Evolutionary conservation across 768 basidiomycete species (phyloP), one percentile per base, ranked within the genome.

Genomic region (Pleurotus tuber-regium): DNA sequence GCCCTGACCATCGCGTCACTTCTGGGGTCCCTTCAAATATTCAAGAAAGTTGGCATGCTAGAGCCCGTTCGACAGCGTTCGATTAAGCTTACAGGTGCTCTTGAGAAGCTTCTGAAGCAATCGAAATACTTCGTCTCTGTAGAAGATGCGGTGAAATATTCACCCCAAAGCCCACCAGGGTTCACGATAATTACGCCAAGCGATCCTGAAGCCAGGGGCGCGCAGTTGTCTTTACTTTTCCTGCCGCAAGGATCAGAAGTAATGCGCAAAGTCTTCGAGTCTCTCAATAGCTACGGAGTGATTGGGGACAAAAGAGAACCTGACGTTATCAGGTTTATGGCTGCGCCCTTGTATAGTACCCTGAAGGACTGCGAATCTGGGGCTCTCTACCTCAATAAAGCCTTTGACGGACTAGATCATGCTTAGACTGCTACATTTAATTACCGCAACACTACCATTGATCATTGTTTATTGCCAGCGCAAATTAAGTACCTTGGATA

Each of bases 181-280:
- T 97, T 98, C 70, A 92, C 91, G n/a, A 92, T 98, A 58, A 86
- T 98, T 61, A 98, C 96, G 2, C 96, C 97, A 2, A 66, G 61
- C 39, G 76, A 83, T 46, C 72, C 83, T 21, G 74, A 75, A 16
- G 74, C 76, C 53, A 80, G 96, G 48, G 95, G 95, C 2, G 84
- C 89, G 29, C 94, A 98, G 66, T 73, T 99, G 14, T 97, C 93
- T 19, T 71, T 98, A 26, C 69, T 92, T 25, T 89, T 95, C 69
- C 68, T 92, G 24, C 86, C 87, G 24, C 16, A 50, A 25, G 79
- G 75, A 49, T 71, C 78, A 11, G 77, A 72, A 26, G 62, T 83
- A 38, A 98, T 98, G 95, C 75, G 76, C 52, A 74, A 70, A 51
- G 77, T 97, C 18, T 82, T 84, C 54, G 66, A 78, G 46, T 72